phyloP scores from a whole-genome alignment of 192 early-diverging fungal species.

The Diversispora epigaea region DNA sequence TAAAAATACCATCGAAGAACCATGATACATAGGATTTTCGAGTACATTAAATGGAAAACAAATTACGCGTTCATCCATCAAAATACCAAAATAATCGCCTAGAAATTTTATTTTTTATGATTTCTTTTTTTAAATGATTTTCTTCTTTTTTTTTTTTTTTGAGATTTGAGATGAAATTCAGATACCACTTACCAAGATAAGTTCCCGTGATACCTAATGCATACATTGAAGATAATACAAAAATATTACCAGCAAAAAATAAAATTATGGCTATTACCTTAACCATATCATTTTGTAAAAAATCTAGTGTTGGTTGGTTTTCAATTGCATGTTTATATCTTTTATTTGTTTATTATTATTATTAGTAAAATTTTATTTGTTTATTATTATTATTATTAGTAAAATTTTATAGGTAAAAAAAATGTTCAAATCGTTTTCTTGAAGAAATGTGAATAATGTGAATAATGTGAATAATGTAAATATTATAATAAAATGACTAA shows the following conservation, averaged over 20 bases:
- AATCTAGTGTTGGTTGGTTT: conserved; percentile 59
- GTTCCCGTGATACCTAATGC: conserved; percentile 87
- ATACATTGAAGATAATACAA: conserved; percentile 84
- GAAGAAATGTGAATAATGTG: not conserved
- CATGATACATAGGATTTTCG: conserved; percentile 95
- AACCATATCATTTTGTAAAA: conserved; percentile 49
- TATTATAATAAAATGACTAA: not conserved
- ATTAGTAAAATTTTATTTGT: not conserved
- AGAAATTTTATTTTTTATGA: conserved; percentile 7
- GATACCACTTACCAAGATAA: conserved; percentile 65
- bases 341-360: not conserved
- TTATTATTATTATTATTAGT: conserved; percentile 6
- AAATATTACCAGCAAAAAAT: conserved; percentile 64
- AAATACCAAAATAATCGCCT: conserved; percentile 94
- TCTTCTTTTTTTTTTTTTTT: not conserved
- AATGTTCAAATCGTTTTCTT: no score
- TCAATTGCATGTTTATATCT: conserved; percentile 71
- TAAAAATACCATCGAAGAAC: conserved; percentile 84
- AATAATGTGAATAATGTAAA: not conserved
- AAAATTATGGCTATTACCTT: conserved; percentile 50
- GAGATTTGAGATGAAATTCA: not conserved
- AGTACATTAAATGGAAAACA: conserved; percentile 90
- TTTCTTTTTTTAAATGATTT: no score
- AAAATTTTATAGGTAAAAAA: no score
- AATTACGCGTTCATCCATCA: conserved; percentile 82